A percentile compares a stretch with the other conserved stretches of the same genome.
These are phyloP conservation scores for Fennellomyces sp. DNA, from an alignment of 371 early-diverging fungal genomes.

Conservation along the genomic window DNA sequence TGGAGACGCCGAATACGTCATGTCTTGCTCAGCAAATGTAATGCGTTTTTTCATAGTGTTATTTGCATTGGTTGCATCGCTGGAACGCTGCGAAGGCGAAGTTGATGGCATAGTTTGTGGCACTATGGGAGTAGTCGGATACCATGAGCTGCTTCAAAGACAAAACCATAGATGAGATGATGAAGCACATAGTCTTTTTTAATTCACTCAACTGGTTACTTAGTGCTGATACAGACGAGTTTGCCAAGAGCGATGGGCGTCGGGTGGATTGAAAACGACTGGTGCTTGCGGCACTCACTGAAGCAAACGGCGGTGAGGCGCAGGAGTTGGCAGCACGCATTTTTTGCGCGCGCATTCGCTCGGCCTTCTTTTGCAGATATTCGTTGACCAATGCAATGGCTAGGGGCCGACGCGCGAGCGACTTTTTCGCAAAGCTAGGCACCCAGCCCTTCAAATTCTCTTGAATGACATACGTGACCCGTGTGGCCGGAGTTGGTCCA, in stretches of 20 bases:
- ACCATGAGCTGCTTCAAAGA: background rate
- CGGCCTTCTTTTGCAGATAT: slow-evolving; percentile 65
- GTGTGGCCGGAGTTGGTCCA: slow-evolving; percentile 52
- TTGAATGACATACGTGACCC: slow-evolving; percentile 59
- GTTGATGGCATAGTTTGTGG: background rate
- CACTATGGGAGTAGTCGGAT: background rate
- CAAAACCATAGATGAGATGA: background rate
- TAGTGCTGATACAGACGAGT: background rate
- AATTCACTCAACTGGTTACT: background rate
- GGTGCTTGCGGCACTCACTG: background rate
- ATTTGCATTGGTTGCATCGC: background rate
- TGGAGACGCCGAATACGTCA: slow-evolving; percentile 13
- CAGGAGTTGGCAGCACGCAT: slow-evolving; percentile 2
- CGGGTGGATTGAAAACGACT: slow-evolving; percentile 8
- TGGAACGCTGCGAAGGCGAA: background rate
- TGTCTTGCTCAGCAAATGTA: slow-evolving; percentile 31
- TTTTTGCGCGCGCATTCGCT: slow-evolving; percentile 27
- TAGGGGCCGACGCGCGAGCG: slow-evolving; percentile 63
- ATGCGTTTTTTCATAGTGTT: slow-evolving; percentile 27
- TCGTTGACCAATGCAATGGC: slow-evolving; percentile 64
- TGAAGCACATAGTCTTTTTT: too few species aligned
- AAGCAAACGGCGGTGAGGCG: background rate
- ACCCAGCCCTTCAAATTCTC: slow-evolving; percentile 59
- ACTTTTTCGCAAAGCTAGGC: slow-evolving; percentile 64
- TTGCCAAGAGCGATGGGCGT: slow-evolving; percentile 1